A percentile compares a stretch with the other conserved stretches of the same genome.
phyloP scores from a whole-genome alignment of 2,329 filamentous ascomycete species.

The Cercospora canescens region DNA sequence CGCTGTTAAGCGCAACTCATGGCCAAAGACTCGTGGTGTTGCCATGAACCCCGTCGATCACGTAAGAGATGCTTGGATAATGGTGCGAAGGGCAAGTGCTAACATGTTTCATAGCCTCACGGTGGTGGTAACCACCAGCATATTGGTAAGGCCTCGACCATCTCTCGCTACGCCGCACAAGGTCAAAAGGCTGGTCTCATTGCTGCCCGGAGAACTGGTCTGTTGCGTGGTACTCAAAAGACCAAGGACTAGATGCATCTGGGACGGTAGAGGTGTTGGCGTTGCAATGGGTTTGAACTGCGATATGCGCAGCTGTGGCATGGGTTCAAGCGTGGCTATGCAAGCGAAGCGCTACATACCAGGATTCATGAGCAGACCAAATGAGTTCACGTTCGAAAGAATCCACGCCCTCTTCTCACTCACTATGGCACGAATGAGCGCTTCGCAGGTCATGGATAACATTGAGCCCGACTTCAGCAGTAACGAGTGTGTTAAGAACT shows the following conservation, averaged over 20 bases:
- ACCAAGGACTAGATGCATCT: conserved; percentile 71
- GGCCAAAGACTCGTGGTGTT: conserved; percentile 99
- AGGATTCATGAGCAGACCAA: conserved; percentile 25
- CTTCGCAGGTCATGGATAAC: background rate
- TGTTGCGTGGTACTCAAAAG: conserved; percentile 99
- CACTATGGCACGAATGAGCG: conserved; percentile 1
- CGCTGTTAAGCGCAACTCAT: conserved; percentile 99
- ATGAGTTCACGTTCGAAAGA: conserved; percentile 28
- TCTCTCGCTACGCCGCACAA: conserved; percentile 94
- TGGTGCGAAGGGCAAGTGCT: conserved; percentile 23
- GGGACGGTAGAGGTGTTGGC: conserved; percentile 33
- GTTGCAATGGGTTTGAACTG: conserved; percentile 30
- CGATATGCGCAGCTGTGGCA: conserved; percentile 22
- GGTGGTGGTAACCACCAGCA: conserved; percentile 98
- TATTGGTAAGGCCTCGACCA: conserved; percentile 99
- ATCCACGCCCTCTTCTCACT: conserved; percentile 1
- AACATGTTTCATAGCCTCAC: conserved; percentile 46
- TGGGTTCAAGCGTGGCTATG: conserved; percentile 30
- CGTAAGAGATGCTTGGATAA: conserved; percentile 48
- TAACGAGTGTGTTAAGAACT: background rate
- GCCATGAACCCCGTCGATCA: conserved; percentile 99
- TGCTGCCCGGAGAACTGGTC: conserved; percentile 98
- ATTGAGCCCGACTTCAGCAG: background rate
- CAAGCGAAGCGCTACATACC: conserved; percentile 25
- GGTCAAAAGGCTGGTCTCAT: conserved; percentile 99